Evolutionary conservation across 768 basidiomycete genomes (phyloP), one percentile per base, ranked within the genome.

Genomic region (Suillus paluster): DNA sequence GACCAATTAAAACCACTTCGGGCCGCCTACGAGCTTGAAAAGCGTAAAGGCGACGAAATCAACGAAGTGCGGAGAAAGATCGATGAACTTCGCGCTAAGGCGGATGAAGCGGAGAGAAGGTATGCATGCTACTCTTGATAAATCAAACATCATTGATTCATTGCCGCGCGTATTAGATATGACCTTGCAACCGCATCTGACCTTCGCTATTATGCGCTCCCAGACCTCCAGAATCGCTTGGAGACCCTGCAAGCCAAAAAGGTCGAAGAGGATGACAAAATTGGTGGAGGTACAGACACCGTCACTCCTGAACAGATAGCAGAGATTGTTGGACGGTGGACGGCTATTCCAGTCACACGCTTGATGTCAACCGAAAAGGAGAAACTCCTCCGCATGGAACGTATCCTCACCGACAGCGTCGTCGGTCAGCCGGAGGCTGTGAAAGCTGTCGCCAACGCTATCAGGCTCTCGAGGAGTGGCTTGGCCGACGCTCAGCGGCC

Each of bases 301-400:
- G 95, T 97, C 52, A 91, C 90, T 5, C 82, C 94, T 19, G 94
- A 96, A 64, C 88, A 92, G 63, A 98, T 99, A 63, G 94, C 95
- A 19, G 93, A 96, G 72, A 95, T 99, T 64, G 94, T 99, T 27
- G 91, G 87, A 21, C 84, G 91, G 60, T 98, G 95, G 95, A 97
- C 95, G 4, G 88, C 87, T 46, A 93, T 99, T 60, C 97, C 97
- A 2, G 91, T 97, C 14, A 91, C 91, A 33, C 83, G 90, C 23
- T 80, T 97, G 42, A 84, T 94, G 80, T 90, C 91, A n/a, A 86
- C 91, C 2, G 92, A 99, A 78, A 90, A 88, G 75, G 94, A 98
- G 72, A 96, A 97, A 75, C 78, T 95, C 30, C 76, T 95, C 44
- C 79, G 82, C 69, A 87, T 99, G 90, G 97, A 99, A 77, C 91